Base-by-base conservation (phyloP, 1,139 yeast genomes). In the Kazachstania sp. region DNA sequence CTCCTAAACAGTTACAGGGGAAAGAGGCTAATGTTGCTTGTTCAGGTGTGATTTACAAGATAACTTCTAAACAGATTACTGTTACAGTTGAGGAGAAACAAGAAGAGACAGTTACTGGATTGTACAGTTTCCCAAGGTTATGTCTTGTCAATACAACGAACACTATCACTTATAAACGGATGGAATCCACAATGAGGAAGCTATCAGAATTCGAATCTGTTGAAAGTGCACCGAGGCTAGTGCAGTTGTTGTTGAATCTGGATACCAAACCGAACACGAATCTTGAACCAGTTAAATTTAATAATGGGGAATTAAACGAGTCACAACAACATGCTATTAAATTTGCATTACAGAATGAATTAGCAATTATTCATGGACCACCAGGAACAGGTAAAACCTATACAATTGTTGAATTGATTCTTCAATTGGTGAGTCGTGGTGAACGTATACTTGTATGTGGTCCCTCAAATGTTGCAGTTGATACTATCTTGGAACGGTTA, bases 391-490 rank as follows among this genome's bases (percentile, higher is more conserved):
- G 90, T 16, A 83, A 83, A 58, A 92, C 98, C 0, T 83, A 83
- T 52, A 90, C 97, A 0, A 59, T 92, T 8, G 79, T 90, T n/a
- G 97, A 92, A 58, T 68, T 86, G 11, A 82, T 88, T 37, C 77
- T 84, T 44, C 97, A 90, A 60, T 68, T 87, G 47, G 75, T 83
- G 0, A 71, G 70, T 15, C 68, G 69, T 13, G 79, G 81, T 8
- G 46, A 43, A 54, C 71, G 92, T 45, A 82, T 92, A 0, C 70
- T 92, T 38, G 94, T 92, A 0, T 90, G 97, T 68, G 97, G 97
- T 0, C 95, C 97, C 0, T 90, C 97, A 0, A 92, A 92, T 61
- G 83, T 88, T n/a, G 81, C 97, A 0, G 96, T 88, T 0, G 97
- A 92, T 64, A 92, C 95, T 0, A 85, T 92, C 30, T 67, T 88